phyloP scores from a whole-genome alignment of 331 rosid species.

The Malus hybrid region DNA sequence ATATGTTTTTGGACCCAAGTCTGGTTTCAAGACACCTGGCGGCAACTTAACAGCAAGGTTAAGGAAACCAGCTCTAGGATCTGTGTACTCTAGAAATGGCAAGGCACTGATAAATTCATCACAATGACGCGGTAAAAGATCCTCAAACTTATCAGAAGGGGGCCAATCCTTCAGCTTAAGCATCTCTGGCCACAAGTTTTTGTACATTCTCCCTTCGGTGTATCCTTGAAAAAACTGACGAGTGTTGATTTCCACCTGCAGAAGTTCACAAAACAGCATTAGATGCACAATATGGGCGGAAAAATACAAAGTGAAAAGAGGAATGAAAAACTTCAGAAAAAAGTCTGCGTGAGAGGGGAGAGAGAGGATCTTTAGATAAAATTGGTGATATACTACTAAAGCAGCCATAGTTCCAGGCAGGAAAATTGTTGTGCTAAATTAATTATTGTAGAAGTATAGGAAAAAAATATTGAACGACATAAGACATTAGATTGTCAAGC shows the following conservation, averaged over 20 bases:
- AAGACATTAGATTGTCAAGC: neutral
- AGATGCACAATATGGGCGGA: neutral
- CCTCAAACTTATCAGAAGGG: slow-evolving; percentile 71
- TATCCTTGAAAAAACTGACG: slow-evolving; percentile 69
- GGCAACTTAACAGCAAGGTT: slow-evolving; percentile 83
- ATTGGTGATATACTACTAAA: neutral
- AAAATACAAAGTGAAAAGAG: neutral
- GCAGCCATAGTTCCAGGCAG: neutral
- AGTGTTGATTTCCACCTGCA: slow-evolving; percentile 65
- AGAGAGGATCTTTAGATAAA: neutral
- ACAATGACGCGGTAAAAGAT: slow-evolving; percentile 75
- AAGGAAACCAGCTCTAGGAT: slow-evolving; percentile 63
- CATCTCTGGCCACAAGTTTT: slow-evolving; percentile 81
- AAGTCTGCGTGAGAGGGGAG: neutral
- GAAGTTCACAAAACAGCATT: slow-evolving; percentile 11
- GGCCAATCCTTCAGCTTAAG: slow-evolving; percentile 91
- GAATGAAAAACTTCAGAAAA: neutral
- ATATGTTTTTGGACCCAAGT: slow-evolving; percentile 84
- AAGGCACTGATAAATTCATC: slow-evolving; percentile 62
- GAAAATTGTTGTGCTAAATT: neutral
- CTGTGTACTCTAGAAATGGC: slow-evolving; percentile 75
- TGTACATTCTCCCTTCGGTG: slow-evolving; percentile 54
- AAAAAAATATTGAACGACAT: neutral
- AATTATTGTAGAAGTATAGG: neutral
- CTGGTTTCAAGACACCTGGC: slow-evolving; percentile 57